phyloP scores from a whole-genome alignment of 805 yeast genomes.

The Ogataea pini region DNA sequence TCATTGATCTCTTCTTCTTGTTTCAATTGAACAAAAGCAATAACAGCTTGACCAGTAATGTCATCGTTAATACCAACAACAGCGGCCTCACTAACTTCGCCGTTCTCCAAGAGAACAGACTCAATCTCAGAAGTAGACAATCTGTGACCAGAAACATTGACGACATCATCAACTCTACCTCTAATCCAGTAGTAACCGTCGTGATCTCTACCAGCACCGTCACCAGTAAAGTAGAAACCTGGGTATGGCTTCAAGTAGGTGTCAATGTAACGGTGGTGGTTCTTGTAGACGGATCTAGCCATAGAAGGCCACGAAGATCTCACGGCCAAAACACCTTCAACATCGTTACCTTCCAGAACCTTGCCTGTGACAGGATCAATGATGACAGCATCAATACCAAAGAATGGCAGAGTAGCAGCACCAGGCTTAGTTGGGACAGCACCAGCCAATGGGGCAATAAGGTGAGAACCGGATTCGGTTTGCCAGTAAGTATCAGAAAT shows the following conservation, averaged over 20 bases:
- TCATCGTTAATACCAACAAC: conserved; percentile 95
- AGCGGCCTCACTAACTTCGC: conserved; percentile 88
- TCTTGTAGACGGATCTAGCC: conserved; percentile 92
- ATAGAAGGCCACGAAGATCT: conserved; percentile 97
- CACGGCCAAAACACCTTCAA: conserved; percentile 94
- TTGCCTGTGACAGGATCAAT: conserved; percentile 92
- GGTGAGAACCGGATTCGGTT: conserved; percentile 95
- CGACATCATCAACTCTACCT: conserved; percentile 98
- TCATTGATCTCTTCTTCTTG: conserved; percentile 43
- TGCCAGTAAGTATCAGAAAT: conserved; percentile 98
- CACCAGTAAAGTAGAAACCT: conserved; percentile 95
- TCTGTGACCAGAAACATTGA: conserved; percentile 96
- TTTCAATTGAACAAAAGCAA: conserved; percentile 89
- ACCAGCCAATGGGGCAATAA: conserved; percentile 94
- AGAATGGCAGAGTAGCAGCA: conserved; percentile 94
- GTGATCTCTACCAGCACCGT: conserved; percentile 96
- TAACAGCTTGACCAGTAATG: conserved; percentile 95
- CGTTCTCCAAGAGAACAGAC: conserved; percentile 80
- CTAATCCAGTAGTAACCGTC: conserved; percentile 98
- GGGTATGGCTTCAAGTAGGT: conserved; percentile 93
- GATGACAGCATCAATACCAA: conserved; percentile 87
- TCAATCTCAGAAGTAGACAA: conserved; percentile 98
- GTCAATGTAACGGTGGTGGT: conserved; percentile 82
- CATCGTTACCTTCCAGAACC: conserved; percentile 82
- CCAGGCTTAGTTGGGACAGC: conserved; percentile 96